Evolutionary conservation across 495 filamentous ascomycete genomes (phyloP), one percentile per base, ranked within the genome.

Genomic region (Lichenothelia convexa): DNA sequence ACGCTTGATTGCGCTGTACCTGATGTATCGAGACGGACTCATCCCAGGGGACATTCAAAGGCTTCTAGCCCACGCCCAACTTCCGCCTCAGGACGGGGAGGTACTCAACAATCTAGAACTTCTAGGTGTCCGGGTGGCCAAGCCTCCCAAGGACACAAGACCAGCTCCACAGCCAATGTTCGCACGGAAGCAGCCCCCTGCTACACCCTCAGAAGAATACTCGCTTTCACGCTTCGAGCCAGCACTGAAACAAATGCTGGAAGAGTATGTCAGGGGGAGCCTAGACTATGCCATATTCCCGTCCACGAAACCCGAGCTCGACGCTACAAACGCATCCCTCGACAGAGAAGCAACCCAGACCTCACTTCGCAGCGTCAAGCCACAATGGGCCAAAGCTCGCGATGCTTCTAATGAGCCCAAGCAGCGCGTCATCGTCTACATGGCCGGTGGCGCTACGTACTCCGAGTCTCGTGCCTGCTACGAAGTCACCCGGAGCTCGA

Each of bases 371-470:
- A 82, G 80, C 42, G 81, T 84, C 16, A 92, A 92, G 45, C 89
- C 89, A 5, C 89, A 85, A 7, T 97, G 89, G 89, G 89, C 89
- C 5, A 79, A 78, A 34, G 77, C 80, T 9, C 71, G 81, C 36
- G 64, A 74, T 18, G 67, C 76, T 12, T 70, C 71, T 7, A 70
- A 77, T 15, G 86, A 93, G 46, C 83, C 80, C 35, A 71, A 75
- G 31, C 89, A 97, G 56, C 76, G 89, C 29, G 71, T 95, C 31
- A 79, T 97, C 40, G 77, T 95, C 32, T 94, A 94, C 54, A 78
- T 95, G 73, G 87, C 89, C 15, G 89, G 91, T 23, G 89, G 89
- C 27, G 91, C 91, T 5, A 97, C 86, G 2, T 89, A 86, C 53
- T 78, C 79, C 1, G 89, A 97, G 58, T 62, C 79, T 5, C 73